Evolutionary conservation across 169 alveolate genomes (phyloP).

Genomic region (Eimeria falciformis): DNA sequence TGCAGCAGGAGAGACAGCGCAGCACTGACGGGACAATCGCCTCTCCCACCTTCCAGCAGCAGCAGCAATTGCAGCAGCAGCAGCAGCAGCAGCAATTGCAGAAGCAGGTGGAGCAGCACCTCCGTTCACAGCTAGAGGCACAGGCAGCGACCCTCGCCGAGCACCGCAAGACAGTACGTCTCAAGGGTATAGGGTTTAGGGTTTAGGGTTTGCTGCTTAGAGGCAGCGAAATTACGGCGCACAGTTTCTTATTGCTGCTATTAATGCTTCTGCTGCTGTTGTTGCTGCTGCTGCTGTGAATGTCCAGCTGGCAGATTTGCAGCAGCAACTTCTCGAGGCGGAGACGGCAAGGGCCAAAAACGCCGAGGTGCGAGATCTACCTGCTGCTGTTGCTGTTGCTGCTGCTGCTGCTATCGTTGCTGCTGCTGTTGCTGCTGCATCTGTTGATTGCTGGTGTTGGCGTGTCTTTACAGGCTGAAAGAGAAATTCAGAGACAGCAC

Average conservation of each 20-base stretch:
- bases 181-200: background rate
- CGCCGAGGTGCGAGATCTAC: background rate
- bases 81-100: constrained; percentile 30
- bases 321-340: background rate
- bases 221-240: background rate
- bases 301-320: background rate
- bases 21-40: background rate
- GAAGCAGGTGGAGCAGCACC: constrained; percentile 40
- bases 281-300: background rate
- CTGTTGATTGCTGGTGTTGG: background rate
- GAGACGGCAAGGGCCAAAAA: background rate
- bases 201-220: constrained; percentile 5
- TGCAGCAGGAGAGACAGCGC: constrained; percentile 43
- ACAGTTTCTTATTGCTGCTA: background rate
- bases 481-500: constrained; percentile 31
- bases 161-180: constrained; percentile 51
- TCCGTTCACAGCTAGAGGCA: constrained; percentile 29
- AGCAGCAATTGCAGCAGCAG: background rate
- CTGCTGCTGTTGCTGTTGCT: background rate
- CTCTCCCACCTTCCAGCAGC: background rate
- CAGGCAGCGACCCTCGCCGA: constrained; percentile 41
- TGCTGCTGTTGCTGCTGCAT: constrained; percentile 3
- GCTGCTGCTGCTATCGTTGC: background rate
- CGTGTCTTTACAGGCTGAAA: background rate
- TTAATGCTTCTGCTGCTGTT: constrained; percentile 6